Conservation (phyloP, 1,284 basidiomycete genomes). For the Cryptococcus neoformans region DNA sequence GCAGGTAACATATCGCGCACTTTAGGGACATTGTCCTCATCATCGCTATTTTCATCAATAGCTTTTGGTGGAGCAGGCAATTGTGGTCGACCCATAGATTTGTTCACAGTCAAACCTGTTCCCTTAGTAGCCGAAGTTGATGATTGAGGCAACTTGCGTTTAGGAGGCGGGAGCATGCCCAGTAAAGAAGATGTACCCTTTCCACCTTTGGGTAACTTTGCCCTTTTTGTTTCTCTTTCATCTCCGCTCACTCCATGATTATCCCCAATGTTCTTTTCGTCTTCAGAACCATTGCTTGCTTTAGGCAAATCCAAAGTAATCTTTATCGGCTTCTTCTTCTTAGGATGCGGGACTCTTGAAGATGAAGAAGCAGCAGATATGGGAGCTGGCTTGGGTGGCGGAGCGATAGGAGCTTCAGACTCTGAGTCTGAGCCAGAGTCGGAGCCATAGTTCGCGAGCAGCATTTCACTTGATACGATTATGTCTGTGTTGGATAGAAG, state of each 20-base stretch:
- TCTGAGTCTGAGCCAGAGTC: slow-evolving; percentile 40
- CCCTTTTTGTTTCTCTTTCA: slow-evolving; percentile 24
- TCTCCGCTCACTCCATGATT: slow-evolving; percentile 3
- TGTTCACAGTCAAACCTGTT: slow-evolving; percentile 26
- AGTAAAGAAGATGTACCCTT: slow-evolving; percentile 41
- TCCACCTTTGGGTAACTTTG: slow-evolving; percentile 21
- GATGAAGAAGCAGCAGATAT: not conserved
- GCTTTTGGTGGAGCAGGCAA: slow-evolving; percentile 3
- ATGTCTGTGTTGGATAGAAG: too few species aligned
- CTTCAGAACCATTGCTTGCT: slow-evolving; percentile 3
- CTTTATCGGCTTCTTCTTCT: slow-evolving; percentile 35
- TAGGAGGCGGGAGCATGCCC: slow-evolving; percentile 48
- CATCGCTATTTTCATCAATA: slow-evolving; percentile 7
- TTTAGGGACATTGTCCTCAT: slow-evolving; percentile 28
- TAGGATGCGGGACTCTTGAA: not conserved
- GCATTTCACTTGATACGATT: slow-evolving; percentile 21
- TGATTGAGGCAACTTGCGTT: slow-evolving; percentile 35
- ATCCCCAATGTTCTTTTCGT: slow-evolving; percentile 4
- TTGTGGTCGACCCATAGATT: slow-evolving; percentile 22
- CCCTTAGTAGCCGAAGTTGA: slow-evolving; percentile 8
- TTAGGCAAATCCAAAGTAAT: slow-evolving; percentile 46
- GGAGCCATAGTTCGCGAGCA: slow-evolving; percentile 47
- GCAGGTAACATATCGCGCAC: slow-evolving; percentile 17
- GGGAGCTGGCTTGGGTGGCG: slow-evolving; percentile 5
- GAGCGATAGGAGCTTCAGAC: slow-evolving; percentile 9